Conservation (phyloP, 495 filamentous ascomycete genomes). For the Trichoderma asperelloides region DNA sequence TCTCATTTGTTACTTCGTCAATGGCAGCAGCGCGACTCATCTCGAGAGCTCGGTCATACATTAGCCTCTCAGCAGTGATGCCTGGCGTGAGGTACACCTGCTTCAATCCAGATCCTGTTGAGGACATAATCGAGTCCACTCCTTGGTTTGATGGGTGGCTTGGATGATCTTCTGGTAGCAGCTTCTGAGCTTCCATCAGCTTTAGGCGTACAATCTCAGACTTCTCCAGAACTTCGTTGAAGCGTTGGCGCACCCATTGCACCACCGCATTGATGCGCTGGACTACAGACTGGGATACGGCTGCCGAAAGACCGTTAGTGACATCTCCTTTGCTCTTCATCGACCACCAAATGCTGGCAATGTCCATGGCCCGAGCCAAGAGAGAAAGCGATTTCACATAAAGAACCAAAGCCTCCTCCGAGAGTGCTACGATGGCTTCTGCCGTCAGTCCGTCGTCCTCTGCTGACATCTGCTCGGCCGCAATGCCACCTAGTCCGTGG, state of each 20-base stretch:
- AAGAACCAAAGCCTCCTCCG: conserved; percentile 89
- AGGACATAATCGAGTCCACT: conserved; percentile 36
- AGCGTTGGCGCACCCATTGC: conserved; percentile 86
- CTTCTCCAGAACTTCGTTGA: conserved; percentile 95
- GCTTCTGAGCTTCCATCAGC: conserved; percentile 76
- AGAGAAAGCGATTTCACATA: conserved; percentile 90
- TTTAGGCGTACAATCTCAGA: conserved; percentile 83
- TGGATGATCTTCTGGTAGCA: conserved; percentile 74
- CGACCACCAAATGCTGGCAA: conserved; percentile 87
- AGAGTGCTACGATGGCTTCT: conserved; percentile 76
- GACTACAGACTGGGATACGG: conserved; percentile 46
- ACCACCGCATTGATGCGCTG: conserved; percentile 84
- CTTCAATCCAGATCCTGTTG: conserved; percentile 41
- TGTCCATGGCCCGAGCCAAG: conserved; percentile 91
- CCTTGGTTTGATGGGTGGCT: conserved; percentile 71
- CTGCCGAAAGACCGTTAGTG: conserved; percentile 24
- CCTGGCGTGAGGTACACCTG: conserved; percentile 53
- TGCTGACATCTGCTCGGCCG: conserved; percentile 34
- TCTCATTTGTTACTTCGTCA: conserved; percentile 86
- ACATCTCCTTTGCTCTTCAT: conserved; percentile 62
- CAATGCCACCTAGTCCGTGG: conserved; percentile 53
- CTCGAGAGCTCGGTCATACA: conserved; percentile 95
- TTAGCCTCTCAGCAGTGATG: conserved; percentile 88
- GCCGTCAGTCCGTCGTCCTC: conserved; percentile 63
- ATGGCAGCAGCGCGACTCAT: conserved; percentile 93